Evolutionary conservation across 768 basidiomycete species (phyloP), one percentile per base, ranked within the genome.

Genomic region (Suillus alpinus): DNA sequence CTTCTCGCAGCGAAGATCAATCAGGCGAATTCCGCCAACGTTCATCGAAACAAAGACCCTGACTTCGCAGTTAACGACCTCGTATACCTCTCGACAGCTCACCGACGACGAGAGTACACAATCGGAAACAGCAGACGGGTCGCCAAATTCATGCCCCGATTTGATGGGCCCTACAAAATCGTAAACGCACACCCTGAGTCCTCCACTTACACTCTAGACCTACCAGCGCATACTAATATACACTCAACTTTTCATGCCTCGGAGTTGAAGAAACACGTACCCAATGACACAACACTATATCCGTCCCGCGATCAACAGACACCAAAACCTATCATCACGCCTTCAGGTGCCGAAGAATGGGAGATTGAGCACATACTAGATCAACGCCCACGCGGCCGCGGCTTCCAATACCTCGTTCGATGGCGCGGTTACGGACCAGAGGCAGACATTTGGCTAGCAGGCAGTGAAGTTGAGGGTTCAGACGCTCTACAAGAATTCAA

Each of bases 341-440:
- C 32, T 0, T 52, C 62, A 37, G 64, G 68, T 13, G 20, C 37
- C 16, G 56, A 63, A 44, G 65, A 68, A 44, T 59, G 52, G 29
- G 14, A 59, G n/a, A 60, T 69, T 36, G 65, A 69, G 3, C 36
- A 37, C 3, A 68, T 69, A 29, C 16, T 69, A 1, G 59, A 63
- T 47, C n/a, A 32, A 7, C 37, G 63, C 31, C 1, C 8, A 16
- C 41, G 41, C 13, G 59, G 57, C 6, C 43, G 52, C 43, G 53
- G 52, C 8, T 50, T 23, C 13, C 59, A 62, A 58, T 71, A 62
- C 52, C 20, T 59, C 23, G 61, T 80, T 0, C 58, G 66, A 0
- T 80, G 75, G 73, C 8, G 34, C 2, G 76, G 75, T 6, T 73
- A 72, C 58, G 69, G 71, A 1, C 57, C 65, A 0, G 68, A 73